Conservation (phyloP, 768 basidiomycete genomes). For the Tylopilus subfusipes region DNA sequence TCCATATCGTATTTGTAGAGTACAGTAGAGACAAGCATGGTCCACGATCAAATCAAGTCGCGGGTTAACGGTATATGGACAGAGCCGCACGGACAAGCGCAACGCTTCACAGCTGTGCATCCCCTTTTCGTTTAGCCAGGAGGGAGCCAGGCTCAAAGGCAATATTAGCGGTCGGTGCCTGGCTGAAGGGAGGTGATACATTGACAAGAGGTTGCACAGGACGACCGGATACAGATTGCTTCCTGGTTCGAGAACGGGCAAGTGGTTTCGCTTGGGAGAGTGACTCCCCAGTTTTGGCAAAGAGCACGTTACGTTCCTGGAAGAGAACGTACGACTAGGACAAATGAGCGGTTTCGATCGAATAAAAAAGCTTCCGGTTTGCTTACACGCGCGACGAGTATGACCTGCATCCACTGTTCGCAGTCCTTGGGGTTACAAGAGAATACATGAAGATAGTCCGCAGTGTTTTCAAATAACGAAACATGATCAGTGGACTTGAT, state of each 20-base stretch:
- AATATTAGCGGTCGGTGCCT: constrained; percentile 33
- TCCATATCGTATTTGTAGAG: constrained; percentile 20
- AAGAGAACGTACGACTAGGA: constrained; percentile 75
- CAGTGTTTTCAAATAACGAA: constrained; percentile 80
- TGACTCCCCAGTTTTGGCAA: constrained; percentile 34
- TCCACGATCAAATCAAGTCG: constrained; percentile 7
- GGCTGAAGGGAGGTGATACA: constrained; percentile 41
- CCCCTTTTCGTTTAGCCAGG: constrained; percentile 51
- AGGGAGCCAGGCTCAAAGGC: constrained; percentile 78
- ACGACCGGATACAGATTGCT: constrained; percentile 34
- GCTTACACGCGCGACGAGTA: constrained; percentile 78
- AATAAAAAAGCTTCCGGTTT: neutral
- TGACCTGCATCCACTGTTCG: constrained; percentile 72
- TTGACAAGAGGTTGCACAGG: constrained; percentile 47
- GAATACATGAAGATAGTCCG: constrained; percentile 87
- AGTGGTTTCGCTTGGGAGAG: constrained; percentile 32
- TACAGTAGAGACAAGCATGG: constrained; percentile 18
- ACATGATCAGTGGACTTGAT: constrained; percentile 87
- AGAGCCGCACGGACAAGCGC: neutral
- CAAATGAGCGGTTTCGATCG: constrained; percentile 9
- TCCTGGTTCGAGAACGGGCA: constrained; percentile 36
- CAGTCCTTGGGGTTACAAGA: constrained; percentile 74
- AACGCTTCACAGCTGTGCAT: constrained; percentile 5
- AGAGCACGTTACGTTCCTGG: constrained; percentile 66
- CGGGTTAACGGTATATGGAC: neutral